Evolutionary conservation across 2,329 filamentous ascomycete genomes (phyloP).

Genomic region (Phyllosticta capitalensis): DNA sequence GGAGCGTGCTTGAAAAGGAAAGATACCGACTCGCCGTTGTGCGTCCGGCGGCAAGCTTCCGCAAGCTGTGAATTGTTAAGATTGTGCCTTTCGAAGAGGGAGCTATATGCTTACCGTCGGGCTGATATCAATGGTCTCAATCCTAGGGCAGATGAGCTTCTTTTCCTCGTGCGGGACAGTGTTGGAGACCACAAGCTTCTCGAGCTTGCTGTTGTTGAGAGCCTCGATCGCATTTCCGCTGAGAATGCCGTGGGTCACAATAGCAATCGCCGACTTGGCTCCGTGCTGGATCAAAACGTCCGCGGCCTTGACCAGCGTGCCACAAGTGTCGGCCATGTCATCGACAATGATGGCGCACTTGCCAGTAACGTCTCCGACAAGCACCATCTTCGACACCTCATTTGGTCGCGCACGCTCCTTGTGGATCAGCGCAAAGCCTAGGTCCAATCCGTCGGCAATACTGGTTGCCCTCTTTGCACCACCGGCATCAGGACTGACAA

Average conservation of each 20-base stretch:
- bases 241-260: conserved; percentile 90
- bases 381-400: conserved; percentile 84
- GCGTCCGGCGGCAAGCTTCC: conserved; percentile 62
- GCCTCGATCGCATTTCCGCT: conserved; percentile 82
- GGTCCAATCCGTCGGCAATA: conserved; percentile 84
- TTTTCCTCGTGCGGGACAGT: conserved; percentile 76
- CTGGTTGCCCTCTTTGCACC: conserved; percentile 91
- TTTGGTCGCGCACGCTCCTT: conserved; percentile 90
- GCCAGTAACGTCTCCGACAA: conserved; percentile 88
- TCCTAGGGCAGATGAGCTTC: conserved; percentile 64
- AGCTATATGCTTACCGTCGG: conserved; percentile 49
- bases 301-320: conserved; percentile 79
- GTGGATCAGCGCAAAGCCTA: conserved; percentile 89
- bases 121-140: conserved; percentile 87
- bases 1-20: conserved; percentile 62
- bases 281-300: conserved; percentile 80
- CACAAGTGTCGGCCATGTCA: conserved; percentile 96
- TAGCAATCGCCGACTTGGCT: conserved; percentile 80
- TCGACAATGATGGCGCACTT: conserved; percentile 94
- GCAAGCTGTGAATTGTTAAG: conserved; percentile 40
- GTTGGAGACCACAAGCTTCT: conserved; percentile 80
- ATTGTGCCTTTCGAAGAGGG: neutral
- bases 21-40: conserved; percentile 60
- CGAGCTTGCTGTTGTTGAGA: conserved; percentile 67
- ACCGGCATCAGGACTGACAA: conserved; percentile 89